phyloP scores from a whole-genome alignment of 2,329 filamentous ascomycete species.

The Trichoderma sp. region DNA sequence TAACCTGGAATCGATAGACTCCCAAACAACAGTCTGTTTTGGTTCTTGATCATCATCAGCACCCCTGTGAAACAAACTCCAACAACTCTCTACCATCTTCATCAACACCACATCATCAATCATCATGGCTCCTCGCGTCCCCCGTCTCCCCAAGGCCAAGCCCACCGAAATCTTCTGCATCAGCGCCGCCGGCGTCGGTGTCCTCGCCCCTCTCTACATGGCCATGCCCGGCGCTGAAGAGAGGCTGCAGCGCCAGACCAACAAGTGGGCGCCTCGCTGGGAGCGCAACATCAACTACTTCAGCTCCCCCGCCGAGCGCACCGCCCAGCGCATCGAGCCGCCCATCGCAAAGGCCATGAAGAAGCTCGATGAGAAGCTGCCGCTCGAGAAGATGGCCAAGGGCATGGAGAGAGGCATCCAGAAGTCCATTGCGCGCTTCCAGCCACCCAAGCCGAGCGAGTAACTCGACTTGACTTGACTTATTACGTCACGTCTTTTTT shows the following conservation, averaged over 20 bases:
- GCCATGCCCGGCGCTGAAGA: slow-evolving; percentile 57
- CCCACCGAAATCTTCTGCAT: slow-evolving; percentile 52
- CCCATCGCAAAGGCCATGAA: slow-evolving; percentile 46
- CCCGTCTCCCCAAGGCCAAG: slow-evolving; percentile 50
- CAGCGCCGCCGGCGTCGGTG: slow-evolving; percentile 52
- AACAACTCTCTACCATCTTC: neutral
- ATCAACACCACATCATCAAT: slow-evolving; percentile 19
- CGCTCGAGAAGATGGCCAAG: slow-evolving; percentile 51
- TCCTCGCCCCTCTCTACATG: slow-evolving; percentile 57
- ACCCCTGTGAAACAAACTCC: too few species aligned
- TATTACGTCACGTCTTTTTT: neutral
- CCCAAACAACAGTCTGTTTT: neutral
- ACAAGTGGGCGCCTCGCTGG: slow-evolving; percentile 59
- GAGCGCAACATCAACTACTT: slow-evolving; percentile 57
- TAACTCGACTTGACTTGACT: neutral
- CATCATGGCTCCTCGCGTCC: slow-evolving; percentile 47
- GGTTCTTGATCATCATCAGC: neutral
- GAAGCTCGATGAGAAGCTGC: slow-evolving; percentile 46
- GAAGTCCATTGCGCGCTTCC: slow-evolving; percentile 42
- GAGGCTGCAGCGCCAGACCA: slow-evolving; percentile 52
- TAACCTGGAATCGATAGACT: neutral
- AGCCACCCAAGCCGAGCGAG: slow-evolving; percentile 28
- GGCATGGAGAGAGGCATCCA: slow-evolving; percentile 48
- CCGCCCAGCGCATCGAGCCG: slow-evolving; percentile 50
- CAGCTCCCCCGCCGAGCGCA: slow-evolving; percentile 45